A percentile compares a stretch with the other conserved stretches of the same genome.
Conservation (phyloP, 192 early-diverging fungal genomes). For the Neocallimastix lanati region DNA sequence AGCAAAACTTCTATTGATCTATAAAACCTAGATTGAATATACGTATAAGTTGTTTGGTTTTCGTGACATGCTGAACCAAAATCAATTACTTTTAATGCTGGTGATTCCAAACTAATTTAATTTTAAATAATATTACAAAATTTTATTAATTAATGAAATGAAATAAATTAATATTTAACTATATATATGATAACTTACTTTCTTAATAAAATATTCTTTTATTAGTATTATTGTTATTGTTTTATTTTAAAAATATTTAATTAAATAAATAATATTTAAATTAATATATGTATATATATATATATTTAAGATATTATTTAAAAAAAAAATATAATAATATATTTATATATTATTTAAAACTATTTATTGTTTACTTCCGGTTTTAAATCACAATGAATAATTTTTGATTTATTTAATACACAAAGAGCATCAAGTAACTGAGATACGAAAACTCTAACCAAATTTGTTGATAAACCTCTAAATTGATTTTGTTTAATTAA, state of each 20-base stretch:
- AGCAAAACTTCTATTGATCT: conserved; percentile 88
- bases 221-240: too few relatives aligned
- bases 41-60: conserved; percentile 86
- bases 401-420: conserved; percentile 64
- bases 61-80: conserved; percentile 96
- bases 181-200: conserved; percentile 45
- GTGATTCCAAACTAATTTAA: conserved; percentile 52
- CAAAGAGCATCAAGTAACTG: conserved; percentile 86
- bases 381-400: conserved; percentile 98
- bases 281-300: neutral
- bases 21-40: conserved; percentile 97
- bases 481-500: conserved; percentile 95
- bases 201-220: conserved; percentile 70
- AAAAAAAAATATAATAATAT: too few relatives aligned
- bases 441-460: conserved; percentile 77
- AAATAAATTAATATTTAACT: too few relatives aligned
- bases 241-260: too few relatives aligned
- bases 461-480: conserved; percentile 79
- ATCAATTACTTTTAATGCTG: conserved; percentile 93
- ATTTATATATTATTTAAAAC: too few relatives aligned
- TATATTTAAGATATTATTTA: too few relatives aligned
- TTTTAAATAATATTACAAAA: too few relatives aligned
- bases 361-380: conserved; percentile 51
- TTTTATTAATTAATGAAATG: too few relatives aligned
- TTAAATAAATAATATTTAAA: too few relatives aligned